Percentiles rank a stretch among this genome's conserved stretches.
Evolutionary conservation across 306 rosid genomes (phyloP).

Genomic region (Sphenostylis stenocarpa): DNA sequence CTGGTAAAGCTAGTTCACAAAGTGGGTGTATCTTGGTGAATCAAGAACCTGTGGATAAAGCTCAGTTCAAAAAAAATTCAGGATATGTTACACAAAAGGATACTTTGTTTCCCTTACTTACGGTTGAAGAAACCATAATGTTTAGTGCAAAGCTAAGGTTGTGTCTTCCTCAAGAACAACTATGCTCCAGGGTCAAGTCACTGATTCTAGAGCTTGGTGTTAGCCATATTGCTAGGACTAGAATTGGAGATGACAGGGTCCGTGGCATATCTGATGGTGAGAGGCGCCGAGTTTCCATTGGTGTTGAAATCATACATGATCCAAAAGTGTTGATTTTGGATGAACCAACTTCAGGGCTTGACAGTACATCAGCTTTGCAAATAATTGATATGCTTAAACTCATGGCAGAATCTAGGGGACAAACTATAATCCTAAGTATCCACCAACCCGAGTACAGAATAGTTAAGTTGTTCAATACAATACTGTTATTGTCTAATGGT

Average conservation of each 20-base stretch:
- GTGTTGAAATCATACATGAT: slow-evolving; percentile 78
- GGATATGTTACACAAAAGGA: slow-evolving; percentile 89
- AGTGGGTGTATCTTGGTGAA: slow-evolving; percentile 65
- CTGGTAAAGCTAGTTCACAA: slow-evolving; percentile 60
- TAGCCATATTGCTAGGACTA: slow-evolving; percentile 49
- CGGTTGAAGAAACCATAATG: slow-evolving; percentile 86
- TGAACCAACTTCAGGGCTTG: slow-evolving; percentile 87
- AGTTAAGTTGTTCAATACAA: slow-evolving; percentile 59
- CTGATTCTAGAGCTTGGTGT: slow-evolving; percentile 70
- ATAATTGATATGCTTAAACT: slow-evolving; percentile 68
- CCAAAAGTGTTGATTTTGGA: slow-evolving; percentile 71
- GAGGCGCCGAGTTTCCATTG: slow-evolving; percentile 70
- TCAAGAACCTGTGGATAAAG: slow-evolving; percentile 48
- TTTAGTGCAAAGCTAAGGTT: slow-evolving; percentile 68
- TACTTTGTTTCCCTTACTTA: slow-evolving; percentile 72
- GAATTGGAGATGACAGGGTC: slow-evolving; percentile 66
- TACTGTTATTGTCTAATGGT: slow-evolving; percentile 63
- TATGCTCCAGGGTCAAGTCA: slow-evolving; percentile 53
- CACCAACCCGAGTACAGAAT: slow-evolving; percentile 84
- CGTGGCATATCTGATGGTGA: slow-evolving; percentile 83
- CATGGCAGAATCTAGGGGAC: slow-evolving; percentile 65
- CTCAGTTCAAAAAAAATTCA: slow-evolving; percentile 60
- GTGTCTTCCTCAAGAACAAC: slow-evolving; percentile 43
- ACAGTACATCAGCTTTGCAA: slow-evolving; percentile 71
- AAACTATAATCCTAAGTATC: slow-evolving; percentile 65